These are phyloP conservation scores for Lecanoromycetidae sp. DNA, from an alignment of 2,329 filamentous ascomycete species.

Conservation along the genomic window DNA sequence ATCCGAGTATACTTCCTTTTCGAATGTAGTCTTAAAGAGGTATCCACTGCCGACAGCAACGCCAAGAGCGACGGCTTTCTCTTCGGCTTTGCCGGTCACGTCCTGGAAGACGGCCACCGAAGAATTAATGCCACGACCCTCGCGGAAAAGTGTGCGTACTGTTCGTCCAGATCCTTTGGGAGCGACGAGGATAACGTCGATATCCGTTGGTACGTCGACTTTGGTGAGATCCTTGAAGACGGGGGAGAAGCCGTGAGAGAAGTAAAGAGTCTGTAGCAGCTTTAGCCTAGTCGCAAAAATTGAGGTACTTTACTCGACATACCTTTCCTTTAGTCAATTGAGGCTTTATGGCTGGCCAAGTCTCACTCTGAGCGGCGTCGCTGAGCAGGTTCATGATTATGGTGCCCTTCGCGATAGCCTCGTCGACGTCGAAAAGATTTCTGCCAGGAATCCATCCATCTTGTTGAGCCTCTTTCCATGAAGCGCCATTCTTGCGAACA, in stretches of 20 bases:
- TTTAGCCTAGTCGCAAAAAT: slow-evolving; percentile 16
- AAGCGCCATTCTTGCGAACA: slow-evolving; percentile 95
- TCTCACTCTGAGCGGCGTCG: slow-evolving; percentile 97
- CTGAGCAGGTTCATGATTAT: slow-evolving; percentile 99
- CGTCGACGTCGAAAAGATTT: slow-evolving; percentile 97
- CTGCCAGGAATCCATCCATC: slow-evolving; percentile 97
- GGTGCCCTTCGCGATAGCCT: slow-evolving; percentile 85
- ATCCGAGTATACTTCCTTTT: slow-evolving; percentile 99
- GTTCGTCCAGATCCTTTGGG: slow-evolving; percentile 99
- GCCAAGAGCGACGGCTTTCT: slow-evolving; percentile 93
- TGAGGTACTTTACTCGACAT: slow-evolving; percentile 24
- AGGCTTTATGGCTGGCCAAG: slow-evolving; percentile 96
- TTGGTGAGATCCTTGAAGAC: slow-evolving; percentile 99
- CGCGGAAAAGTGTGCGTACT: slow-evolving; percentile 95
- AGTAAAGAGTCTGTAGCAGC: slow-evolving; percentile 78
- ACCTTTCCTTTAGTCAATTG: slow-evolving; percentile 98
- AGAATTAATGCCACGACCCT: slow-evolving; percentile 99
- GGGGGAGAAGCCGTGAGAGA: slow-evolving; percentile 99
- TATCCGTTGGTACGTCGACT: slow-evolving; percentile 87
- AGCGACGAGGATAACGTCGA: slow-evolving; percentile 98
- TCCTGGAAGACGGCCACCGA: slow-evolving; percentile 98
- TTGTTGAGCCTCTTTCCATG: slow-evolving; percentile 93
- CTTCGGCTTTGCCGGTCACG: slow-evolving; percentile 92
- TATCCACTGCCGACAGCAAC: slow-evolving; percentile 95
- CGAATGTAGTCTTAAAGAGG: slow-evolving; percentile 99